phyloP scores from a whole-genome alignment of 306 rosid genomes.

The Ziziphus jujuba region DNA sequence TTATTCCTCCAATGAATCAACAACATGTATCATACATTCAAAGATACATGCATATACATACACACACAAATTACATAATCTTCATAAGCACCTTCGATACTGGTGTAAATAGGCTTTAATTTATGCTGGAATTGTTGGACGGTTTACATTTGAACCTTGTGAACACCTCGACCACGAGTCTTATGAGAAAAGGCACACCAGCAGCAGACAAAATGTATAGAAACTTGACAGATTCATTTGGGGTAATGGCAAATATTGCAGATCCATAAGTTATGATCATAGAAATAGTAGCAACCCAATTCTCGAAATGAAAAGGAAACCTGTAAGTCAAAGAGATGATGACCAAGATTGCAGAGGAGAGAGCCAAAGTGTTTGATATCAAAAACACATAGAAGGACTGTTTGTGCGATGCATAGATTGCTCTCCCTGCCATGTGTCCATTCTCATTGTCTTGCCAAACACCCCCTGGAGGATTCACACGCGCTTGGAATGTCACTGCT shows the following conservation, averaged over 20 bases:
- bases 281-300: slow-evolving; percentile 23
- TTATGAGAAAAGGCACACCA: neutral
- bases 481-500: slow-evolving; percentile 43
- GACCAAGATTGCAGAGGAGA: slow-evolving; percentile 30
- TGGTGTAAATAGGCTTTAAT: too few species aligned
- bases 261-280: slow-evolving; percentile 35
- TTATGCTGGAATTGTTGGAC: too few species aligned
- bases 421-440: slow-evolving; percentile 22
- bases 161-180: neutral
- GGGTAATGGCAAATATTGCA: slow-evolving; percentile 33
- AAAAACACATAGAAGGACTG: slow-evolving; percentile 21
- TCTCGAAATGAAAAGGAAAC: slow-evolving; percentile 34
- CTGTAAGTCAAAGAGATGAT: slow-evolving; percentile 24
- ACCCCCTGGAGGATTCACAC: slow-evolving; percentile 43
- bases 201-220: neutral
- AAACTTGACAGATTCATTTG: slow-evolving; percentile 4
- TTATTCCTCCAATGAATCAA: too few species aligned
- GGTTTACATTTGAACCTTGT: too few species aligned
- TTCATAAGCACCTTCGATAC: too few species aligned
- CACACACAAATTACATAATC: too few species aligned
- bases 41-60: too few species aligned
- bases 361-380: slow-evolving; percentile 32
- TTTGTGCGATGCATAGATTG: slow-evolving; percentile 17
- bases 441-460: slow-evolving; percentile 32
- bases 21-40: too few species aligned